Conservation (phyloP, 2,329 filamentous ascomycete genomes). For the Alternaria solani region DNA sequence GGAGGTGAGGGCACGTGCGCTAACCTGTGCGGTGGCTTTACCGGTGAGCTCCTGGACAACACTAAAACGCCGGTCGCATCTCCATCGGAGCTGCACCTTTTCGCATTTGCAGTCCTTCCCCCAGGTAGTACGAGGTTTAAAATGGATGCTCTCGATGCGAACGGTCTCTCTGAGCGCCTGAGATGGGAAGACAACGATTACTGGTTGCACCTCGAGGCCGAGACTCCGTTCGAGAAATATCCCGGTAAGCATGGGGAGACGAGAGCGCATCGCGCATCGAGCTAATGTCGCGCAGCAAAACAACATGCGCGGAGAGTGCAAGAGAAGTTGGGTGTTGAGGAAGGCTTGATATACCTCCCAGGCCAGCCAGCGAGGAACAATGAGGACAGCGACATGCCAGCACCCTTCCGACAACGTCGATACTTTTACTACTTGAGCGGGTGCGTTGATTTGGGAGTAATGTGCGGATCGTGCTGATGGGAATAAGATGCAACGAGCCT, state of each 20-base stretch:
- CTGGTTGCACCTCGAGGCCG: slow-evolving; percentile 47
- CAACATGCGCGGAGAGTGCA: slow-evolving; percentile 52
- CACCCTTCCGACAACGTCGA: slow-evolving; percentile 65
- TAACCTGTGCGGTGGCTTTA: slow-evolving; percentile 14
- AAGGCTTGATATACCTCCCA: slow-evolving; percentile 64
- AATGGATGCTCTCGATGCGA: slow-evolving; percentile 40
- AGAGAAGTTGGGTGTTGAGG: slow-evolving; percentile 42
- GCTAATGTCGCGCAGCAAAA: slow-evolving; percentile 42
- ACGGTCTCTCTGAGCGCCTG: slow-evolving; percentile 39
- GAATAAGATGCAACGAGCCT: slow-evolving; percentile 55
- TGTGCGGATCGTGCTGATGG: slow-evolving; percentile 19
- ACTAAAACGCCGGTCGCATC: slow-evolving; percentile 22
- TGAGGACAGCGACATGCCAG: slow-evolving; percentile 67
- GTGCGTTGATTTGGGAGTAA: slow-evolving; percentile 30
- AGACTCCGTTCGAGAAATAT: slow-evolving; percentile 49
- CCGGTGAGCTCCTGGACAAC: slow-evolving; percentile 20
- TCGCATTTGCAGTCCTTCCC: slow-evolving; percentile 20
- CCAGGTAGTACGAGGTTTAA: slow-evolving; percentile 20
- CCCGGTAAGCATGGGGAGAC: slow-evolving; percentile 39
- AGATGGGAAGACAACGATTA: slow-evolving; percentile 41
- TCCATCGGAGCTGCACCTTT: slow-evolving; percentile 14
- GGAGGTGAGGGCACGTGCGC: slow-evolving; percentile 12
- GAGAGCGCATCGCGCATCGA: background rate
- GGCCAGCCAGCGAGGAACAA: slow-evolving; percentile 60
- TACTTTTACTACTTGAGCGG: slow-evolving; percentile 70